Percentiles rank a stretch among this genome's conserved stretches.
phyloP scores from a whole-genome alignment of 2,329 filamentous ascomycete species.

The Albifimbria verrucaria region DNA sequence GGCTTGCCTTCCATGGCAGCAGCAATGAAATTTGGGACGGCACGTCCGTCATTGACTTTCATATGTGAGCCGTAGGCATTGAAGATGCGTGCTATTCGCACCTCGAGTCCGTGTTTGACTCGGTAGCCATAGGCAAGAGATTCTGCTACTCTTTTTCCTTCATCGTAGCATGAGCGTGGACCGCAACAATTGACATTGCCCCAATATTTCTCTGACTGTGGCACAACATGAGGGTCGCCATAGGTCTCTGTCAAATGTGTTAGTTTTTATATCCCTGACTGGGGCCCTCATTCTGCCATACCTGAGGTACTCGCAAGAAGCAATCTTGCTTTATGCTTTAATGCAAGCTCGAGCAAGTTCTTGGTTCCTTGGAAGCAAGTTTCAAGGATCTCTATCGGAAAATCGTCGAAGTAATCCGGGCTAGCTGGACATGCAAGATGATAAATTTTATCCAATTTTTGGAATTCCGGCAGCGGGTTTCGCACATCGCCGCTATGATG shows the following conservation, averaged over 20 bases:
- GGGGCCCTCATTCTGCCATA: neutral
- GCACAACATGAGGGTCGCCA: slow-evolving; percentile 6
- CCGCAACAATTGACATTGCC: slow-evolving; percentile 39
- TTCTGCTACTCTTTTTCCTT: slow-evolving; percentile 37
- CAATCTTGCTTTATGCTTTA: slow-evolving; percentile 6
- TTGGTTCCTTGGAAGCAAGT: slow-evolving; percentile 11
- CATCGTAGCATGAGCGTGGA: slow-evolving; percentile 37
- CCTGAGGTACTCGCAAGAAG: slow-evolving; percentile 11
- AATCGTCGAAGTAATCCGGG: slow-evolving; percentile 9
- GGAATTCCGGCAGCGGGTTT: slow-evolving; percentile 4
- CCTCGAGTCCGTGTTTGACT: slow-evolving; percentile 13
- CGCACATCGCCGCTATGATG: slow-evolving; percentile 7
- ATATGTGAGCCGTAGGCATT: slow-evolving; percentile 12
- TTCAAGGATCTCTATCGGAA: slow-evolving; percentile 9
- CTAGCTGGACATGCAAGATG: slow-evolving; percentile 12
- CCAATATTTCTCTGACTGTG: slow-evolving; percentile 26
- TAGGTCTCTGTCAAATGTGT: slow-evolving; percentile 5
- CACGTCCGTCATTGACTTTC: slow-evolving; percentile 9
- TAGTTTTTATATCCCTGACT: neutral
- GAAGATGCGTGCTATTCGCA: slow-evolving; percentile 16
- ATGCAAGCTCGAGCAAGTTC: slow-evolving; percentile 8
- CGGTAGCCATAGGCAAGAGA: slow-evolving; percentile 29
- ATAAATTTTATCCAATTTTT: slow-evolving; percentile 8
- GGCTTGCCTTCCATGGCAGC: slow-evolving; percentile 8
- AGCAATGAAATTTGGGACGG: slow-evolving; percentile 11